phyloP scores from a whole-genome alignment of 108 stramenopile genomes.

The Cyclotella atomus region DNA sequence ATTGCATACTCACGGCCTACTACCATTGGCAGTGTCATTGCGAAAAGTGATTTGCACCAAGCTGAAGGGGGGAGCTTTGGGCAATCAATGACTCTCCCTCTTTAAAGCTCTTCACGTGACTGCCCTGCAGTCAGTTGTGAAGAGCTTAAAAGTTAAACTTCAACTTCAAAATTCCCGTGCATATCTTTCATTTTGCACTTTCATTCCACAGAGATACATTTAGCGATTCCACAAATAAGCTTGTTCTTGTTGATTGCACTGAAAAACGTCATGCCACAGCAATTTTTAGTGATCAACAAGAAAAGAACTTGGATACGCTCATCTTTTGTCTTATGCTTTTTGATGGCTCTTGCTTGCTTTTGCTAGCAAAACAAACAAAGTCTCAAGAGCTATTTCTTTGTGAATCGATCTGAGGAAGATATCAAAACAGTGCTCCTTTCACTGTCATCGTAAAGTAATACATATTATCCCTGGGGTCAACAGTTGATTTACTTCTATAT shows the following conservation, averaged over 20 bases:
- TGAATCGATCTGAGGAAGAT: no score
- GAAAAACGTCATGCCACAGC: no score
- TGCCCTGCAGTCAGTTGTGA: not conserved
- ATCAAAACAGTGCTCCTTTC: no score
- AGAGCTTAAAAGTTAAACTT: not conserved
- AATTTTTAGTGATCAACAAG: no score
- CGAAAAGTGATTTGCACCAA: not conserved
- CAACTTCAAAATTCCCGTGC: not conserved
- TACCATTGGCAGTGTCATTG: conserved; percentile 4
- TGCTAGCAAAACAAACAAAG: not conserved
- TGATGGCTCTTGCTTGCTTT: no score
- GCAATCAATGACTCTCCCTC: not conserved
- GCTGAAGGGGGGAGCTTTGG: not conserved
- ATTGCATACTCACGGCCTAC: conserved; percentile 5
- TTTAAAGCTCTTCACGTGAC: not conserved
- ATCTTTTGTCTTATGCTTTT: not conserved
- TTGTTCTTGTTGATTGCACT: no score
- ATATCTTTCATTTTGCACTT: not conserved
- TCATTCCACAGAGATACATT: not conserved
- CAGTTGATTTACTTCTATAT: no score
- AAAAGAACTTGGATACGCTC: not conserved
- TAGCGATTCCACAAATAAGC: no score
- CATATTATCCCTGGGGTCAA: not conserved
- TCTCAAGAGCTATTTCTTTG: not conserved
- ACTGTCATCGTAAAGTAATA: not conserved